These are phyloP conservation scores for Cicer judaicum DNA, from an alignment of 306 rosid species.

Conservation along the genomic window DNA sequence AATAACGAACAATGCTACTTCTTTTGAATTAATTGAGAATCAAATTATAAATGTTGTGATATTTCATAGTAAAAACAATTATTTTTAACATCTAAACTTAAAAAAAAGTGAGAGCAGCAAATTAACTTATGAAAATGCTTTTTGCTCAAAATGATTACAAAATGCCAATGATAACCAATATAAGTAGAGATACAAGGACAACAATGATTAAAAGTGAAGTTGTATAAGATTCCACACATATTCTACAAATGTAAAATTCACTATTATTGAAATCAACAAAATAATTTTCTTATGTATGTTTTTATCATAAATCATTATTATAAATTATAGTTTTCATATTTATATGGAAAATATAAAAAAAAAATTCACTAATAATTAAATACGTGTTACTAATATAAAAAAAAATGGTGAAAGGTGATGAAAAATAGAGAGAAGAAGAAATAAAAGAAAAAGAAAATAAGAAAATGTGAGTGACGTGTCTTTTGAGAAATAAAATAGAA, in stretches of 20 bases:
- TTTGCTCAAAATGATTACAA: neutral
- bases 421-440: too few relatives aligned
- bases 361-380: too few relatives aligned
- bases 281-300: too few relatives aligned
- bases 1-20: conserved; percentile 4
- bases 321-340: too few relatives aligned
- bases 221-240: neutral
- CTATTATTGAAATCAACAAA: too few relatives aligned
- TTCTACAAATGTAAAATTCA: conserved; percentile 8
- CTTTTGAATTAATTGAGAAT: neutral
- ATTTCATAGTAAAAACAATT: neutral
- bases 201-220: neutral
- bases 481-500: too few relatives aligned
- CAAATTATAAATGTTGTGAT: neutral
- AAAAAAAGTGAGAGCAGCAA: neutral
- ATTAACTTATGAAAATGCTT: neutral
- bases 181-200: neutral
- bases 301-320: too few relatives aligned
- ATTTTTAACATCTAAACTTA: neutral
- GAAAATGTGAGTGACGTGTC: too few relatives aligned
- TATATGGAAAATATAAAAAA: too few relatives aligned
- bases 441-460: too few relatives aligned
- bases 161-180: neutral
- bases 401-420: too few relatives aligned
- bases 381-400: too few relatives aligned